Evolutionary conservation across 2,329 filamentous ascomycete species (phyloP).

Genomic region (Byssochlamys sp.): DNA sequence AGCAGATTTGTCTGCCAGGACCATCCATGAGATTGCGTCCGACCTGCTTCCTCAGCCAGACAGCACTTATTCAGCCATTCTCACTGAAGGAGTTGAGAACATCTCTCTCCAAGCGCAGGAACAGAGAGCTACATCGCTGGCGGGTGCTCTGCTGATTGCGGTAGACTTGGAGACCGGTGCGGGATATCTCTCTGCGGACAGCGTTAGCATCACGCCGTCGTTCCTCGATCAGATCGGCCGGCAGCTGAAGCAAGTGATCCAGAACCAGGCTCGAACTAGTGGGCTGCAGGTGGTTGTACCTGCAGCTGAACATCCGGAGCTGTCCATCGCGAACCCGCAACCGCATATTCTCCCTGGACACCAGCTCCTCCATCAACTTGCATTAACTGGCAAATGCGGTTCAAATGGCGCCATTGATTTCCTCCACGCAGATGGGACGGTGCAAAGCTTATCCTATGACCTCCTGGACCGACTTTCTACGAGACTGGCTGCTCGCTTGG

Average conservation of each 20-base stretch:
- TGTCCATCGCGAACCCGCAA: slow-evolving; percentile 51
- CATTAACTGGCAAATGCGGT: slow-evolving; percentile 33
- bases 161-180: slow-evolving; percentile 13
- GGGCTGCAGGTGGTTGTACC: slow-evolving; percentile 7
- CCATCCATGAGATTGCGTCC: slow-evolving; percentile 7
- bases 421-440: slow-evolving; percentile 40
- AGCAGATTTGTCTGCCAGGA: slow-evolving; percentile 12
- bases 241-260: slow-evolving; percentile 20
- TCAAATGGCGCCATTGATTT: slow-evolving; percentile 54
- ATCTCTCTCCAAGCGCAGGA: neutral
- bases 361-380: slow-evolving; percentile 52
- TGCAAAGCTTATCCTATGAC: slow-evolving; percentile 49
- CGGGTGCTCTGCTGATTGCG: slow-evolving; percentile 14
- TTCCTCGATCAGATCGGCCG: slow-evolving; percentile 20
- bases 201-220: slow-evolving; percentile 12
- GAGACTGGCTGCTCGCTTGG: slow-evolving; percentile 45
- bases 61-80: neutral
- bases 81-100: neutral
- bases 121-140: slow-evolving; percentile 1
- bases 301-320: slow-evolving; percentile 10
- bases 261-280: slow-evolving; percentile 12
- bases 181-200: slow-evolving; percentile 16
- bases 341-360: slow-evolving; percentile 48
- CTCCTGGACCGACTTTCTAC: slow-evolving; percentile 53
- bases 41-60: neutral